phyloP scores from a whole-genome alignment of 164 flowering plant species.

The Liriodendron chinense region DNA sequence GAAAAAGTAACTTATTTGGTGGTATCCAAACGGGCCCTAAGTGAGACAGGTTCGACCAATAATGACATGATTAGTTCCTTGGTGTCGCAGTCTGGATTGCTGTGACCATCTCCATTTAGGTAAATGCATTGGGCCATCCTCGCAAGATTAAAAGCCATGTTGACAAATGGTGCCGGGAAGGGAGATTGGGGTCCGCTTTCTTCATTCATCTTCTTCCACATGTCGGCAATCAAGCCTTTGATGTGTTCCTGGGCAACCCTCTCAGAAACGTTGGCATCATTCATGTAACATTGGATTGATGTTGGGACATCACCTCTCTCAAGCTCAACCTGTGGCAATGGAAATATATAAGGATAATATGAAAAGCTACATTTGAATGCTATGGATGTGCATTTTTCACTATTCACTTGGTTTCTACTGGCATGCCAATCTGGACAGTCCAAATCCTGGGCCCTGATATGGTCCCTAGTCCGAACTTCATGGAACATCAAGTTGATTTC shows the following conservation, averaged over 20 bases:
- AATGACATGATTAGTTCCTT: neutral
- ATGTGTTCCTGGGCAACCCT: slow-evolving; percentile 14
- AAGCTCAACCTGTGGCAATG: slow-evolving; percentile 10
- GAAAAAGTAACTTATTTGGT: too few species aligned
- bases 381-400: too few species aligned
- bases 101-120: slow-evolving; percentile 18
- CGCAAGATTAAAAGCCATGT: slow-evolving; percentile 9
- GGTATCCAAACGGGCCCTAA: too few species aligned
- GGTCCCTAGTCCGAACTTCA: too few species aligned
- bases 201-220: slow-evolving; percentile 23
- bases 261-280: slow-evolving; percentile 12
- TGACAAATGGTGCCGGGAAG: slow-evolving; percentile 1
- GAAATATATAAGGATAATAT: neutral
- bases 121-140: slow-evolving; percentile 9
- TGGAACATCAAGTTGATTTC: too few species aligned
- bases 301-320: slow-evolving; percentile 21
- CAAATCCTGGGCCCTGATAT: too few species aligned
- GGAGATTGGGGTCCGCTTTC: slow-evolving; percentile 1
- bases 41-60: neutral
- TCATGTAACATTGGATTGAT: slow-evolving; percentile 18
- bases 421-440: too few species aligned
- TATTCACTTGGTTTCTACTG: too few species aligned
- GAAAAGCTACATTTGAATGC: neutral
- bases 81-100: neutral
- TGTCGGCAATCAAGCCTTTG: neutral